Conservation (phyloP, 2,329 filamentous ascomycete genomes). For the Cytospora leucostoma region DNA sequence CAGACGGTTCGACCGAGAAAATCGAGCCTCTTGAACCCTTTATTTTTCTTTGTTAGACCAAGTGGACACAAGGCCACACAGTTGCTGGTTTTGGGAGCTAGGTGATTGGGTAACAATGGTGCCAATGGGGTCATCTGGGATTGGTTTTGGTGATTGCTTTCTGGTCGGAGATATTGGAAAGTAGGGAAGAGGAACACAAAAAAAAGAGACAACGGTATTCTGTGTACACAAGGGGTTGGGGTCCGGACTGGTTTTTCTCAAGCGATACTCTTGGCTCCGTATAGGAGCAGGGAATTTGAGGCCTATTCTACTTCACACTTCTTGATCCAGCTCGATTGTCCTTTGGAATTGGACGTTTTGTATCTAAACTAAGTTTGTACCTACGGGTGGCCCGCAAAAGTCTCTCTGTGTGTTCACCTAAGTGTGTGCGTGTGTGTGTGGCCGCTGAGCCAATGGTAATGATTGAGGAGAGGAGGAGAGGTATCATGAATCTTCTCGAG, state of each 20-base stretch:
- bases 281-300: constrained; percentile 3
- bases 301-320: constrained; percentile 16
- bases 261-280: constrained; percentile 1
- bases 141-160: constrained; percentile 1
- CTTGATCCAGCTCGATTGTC: constrained; percentile 7
- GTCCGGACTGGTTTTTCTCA: constrained; percentile 5
- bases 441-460: neutral
- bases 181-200: constrained; percentile 17
- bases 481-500: neutral
- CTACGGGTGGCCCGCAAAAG: neutral
- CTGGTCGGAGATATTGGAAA: constrained; percentile 16
- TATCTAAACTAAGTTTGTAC: constrained; percentile 2
- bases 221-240: constrained; percentile 18
- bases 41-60: constrained; percentile 21
- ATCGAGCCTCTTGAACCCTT: constrained; percentile 6
- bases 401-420: too few relatives aligned
- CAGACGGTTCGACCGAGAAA: constrained; percentile 21
- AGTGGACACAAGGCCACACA: constrained; percentile 1
- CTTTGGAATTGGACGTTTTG: constrained; percentile 9
- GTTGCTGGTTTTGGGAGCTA: constrained; percentile 7
- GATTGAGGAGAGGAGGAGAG: neutral
- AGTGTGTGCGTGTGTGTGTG: neutral
- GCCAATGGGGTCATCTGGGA: constrained; percentile 14
- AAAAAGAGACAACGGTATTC: constrained; percentile 8
- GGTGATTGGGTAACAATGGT: constrained; percentile 17